Evolutionary conservation across 345 rosid species (phyloP), one percentile per base, ranked within the genome.

Genomic region (Luvunga scandens): DNA sequence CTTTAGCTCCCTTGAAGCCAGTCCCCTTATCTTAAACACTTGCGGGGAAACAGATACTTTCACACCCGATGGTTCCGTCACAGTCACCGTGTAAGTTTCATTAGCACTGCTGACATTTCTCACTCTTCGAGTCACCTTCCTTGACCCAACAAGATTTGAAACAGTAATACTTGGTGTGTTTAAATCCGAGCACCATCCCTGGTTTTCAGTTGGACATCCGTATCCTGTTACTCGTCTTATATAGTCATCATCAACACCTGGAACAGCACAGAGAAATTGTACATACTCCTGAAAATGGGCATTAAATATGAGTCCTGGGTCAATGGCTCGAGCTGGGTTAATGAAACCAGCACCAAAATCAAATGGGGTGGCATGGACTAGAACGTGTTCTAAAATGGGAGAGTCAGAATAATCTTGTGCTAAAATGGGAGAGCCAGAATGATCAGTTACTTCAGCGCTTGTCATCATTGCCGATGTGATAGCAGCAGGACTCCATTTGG

Each of bases 401-500:
- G 84, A 79, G 65, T 85, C 85, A 14, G 72, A 81, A 38, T 78
- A 50, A 75, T 62, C n/a, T 79, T 87, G 85, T 65, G 88, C 90
- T 62, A 80, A 59, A 70, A 87, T 78, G 14, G 84, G 84, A 66
- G 84, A 79, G 38, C 86, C 86, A n/a, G 72, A 81, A 38, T 42
- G 81, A 71, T 85, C 85, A 25, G 64, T 65, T 75, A 75, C 76
- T 61, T 83, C 81, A 0, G 90, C 90, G 19, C 85, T 83, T 53
- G 88, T 83, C 90, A 85, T 85, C 83, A 87, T 81, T 14, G 90
- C 88, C 28, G 88, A 83, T 45, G 84, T 75, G 70, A 87, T 83
- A 39, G 88, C 90, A 14, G 86, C 85, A n/a, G 88, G 90, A 71
- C 83, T 75, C 90, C 88, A 85, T 56, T 70, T 83, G 19, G 83